A percentile compares a stretch with the other conserved stretches of the same genome.
These are phyloP conservation scores for Pseudopithomyces maydicus DNA, from an alignment of 2,329 filamentous ascomycete genomes.

Conservation along the genomic window DNA sequence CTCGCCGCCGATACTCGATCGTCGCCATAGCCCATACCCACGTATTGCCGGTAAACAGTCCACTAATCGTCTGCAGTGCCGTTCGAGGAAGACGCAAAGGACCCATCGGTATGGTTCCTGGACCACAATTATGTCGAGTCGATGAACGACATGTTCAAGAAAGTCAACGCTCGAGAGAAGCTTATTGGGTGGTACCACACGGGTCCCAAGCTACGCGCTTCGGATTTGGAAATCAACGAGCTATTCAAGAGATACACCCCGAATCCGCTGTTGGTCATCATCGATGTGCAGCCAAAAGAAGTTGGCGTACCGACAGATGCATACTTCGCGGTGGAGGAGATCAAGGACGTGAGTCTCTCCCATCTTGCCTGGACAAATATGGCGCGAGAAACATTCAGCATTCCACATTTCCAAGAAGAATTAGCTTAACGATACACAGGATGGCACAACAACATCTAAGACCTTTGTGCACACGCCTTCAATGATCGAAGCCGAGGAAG, in stretches of 20 bases:
- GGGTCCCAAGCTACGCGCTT: constrained; percentile 92
- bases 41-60: not conserved
- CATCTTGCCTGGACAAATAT: not conserved
- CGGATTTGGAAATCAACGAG: constrained; percentile 98
- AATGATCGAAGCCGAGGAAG: constrained; percentile 98
- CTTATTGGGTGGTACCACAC: constrained; percentile 99
- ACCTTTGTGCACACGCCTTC: constrained; percentile 98
- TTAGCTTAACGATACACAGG: constrained; percentile 57
- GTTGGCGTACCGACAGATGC: constrained; percentile 97
- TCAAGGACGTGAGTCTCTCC: constrained; percentile 81
- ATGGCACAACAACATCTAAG: constrained; percentile 94
- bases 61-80: constrained; percentile 67
- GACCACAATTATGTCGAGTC: constrained; percentile 99
- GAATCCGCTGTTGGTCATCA: constrained; percentile 94
- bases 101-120: constrained; percentile 97
- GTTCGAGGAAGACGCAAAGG: constrained; percentile 98
- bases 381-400: not conserved
- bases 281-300: constrained; percentile 98
- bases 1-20: constrained; percentile 11
- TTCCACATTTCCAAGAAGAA: not conserved
- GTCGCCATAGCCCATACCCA: constrained; percentile 1
- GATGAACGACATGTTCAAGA: constrained; percentile 99
- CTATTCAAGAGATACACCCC: constrained; percentile 99
- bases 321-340: constrained; percentile 99
- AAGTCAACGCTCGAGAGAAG: constrained; percentile 98